These are phyloP conservation scores for Malania oleifera DNA, from an alignment of 164 flowering plant species.

Conservation along the genomic window DNA sequence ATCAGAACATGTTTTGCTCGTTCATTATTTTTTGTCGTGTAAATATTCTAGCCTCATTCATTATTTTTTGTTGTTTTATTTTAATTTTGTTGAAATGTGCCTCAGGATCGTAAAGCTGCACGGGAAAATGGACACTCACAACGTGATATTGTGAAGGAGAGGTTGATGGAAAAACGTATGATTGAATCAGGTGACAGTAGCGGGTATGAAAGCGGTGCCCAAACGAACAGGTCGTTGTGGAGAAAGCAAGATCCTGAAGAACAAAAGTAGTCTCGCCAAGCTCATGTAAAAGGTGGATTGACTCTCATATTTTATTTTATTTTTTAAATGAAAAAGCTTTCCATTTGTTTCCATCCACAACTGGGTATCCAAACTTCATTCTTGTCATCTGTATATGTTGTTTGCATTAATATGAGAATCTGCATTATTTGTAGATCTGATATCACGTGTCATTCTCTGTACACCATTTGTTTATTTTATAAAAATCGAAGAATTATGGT, in stretches of 20 bases:
- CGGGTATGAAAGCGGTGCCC: constrained; percentile 63
- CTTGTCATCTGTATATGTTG: constrained; percentile 9
- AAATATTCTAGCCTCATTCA: background rate
- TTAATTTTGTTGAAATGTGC: background rate
- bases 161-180: constrained; percentile 37
- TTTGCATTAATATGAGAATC: background rate
- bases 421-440: constrained; percentile 8
- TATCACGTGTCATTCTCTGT: background rate
- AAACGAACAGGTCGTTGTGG: constrained; percentile 32
- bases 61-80: background rate
- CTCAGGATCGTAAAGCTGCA: constrained; percentile 49
- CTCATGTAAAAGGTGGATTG: constrained; percentile 7
- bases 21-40: too few relatives aligned
- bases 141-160: constrained; percentile 25
- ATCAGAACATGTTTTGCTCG: too few relatives aligned
- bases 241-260: constrained; percentile 40
- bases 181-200: constrained; percentile 74
- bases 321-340: too few relatives aligned
- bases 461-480: too few relatives aligned
- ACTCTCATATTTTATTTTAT: background rate
- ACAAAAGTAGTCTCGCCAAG: constrained; percentile 9
- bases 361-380: background rate
- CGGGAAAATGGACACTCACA: constrained; percentile 40
- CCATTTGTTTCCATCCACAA: background rate
- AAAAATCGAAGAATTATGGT: too few relatives aligned